These are phyloP conservation scores for Ophiostoma pallidulum DNA, from an alignment of 2,329 filamentous ascomycete species.

Conservation along the genomic window DNA sequence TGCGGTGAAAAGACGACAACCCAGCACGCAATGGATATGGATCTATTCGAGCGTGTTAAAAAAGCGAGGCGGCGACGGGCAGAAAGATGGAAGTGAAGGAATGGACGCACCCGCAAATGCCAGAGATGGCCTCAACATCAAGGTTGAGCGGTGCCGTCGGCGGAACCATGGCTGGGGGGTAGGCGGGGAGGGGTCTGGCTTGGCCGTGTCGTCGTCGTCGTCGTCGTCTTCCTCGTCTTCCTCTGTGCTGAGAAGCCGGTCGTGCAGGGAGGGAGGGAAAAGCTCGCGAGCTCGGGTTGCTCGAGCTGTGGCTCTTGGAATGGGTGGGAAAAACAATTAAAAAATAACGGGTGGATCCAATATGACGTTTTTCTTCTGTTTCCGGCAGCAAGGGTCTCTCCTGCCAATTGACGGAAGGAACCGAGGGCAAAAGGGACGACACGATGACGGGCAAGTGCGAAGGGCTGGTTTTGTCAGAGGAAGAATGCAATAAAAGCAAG, in stretches of 20 bases:
- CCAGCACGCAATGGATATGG: conserved; percentile 96
- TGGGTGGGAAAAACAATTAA: background rate
- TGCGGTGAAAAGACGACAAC: conserved; percentile 96
- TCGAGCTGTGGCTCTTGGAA: too few species aligned
- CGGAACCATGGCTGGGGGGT: conserved; percentile 46
- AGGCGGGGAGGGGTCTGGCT: background rate
- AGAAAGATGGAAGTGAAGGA: background rate
- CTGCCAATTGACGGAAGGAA: too few species aligned
- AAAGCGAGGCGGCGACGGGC: conserved; percentile 9
- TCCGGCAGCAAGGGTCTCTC: too few species aligned
- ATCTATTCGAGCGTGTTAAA: conserved; percentile 28
- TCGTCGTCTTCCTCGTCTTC: too few species aligned
- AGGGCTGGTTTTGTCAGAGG: too few species aligned
- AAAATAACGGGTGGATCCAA: background rate
- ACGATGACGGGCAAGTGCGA: too few species aligned
- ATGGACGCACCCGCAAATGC: conserved; percentile 68
- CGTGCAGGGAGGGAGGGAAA: background rate
- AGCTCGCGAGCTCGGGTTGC: background rate
- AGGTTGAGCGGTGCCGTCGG: conserved; percentile 54
- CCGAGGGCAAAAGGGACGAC: too few species aligned
- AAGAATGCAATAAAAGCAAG: too few species aligned
- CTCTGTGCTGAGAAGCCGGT: background rate
- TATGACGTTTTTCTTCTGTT: conserved; percentile 4
- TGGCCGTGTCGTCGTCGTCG: background rate
- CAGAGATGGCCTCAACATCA: conserved; percentile 83